Conservation (phyloP, 768 basidiomycete genomes). For the Zangia roseola region DNA sequence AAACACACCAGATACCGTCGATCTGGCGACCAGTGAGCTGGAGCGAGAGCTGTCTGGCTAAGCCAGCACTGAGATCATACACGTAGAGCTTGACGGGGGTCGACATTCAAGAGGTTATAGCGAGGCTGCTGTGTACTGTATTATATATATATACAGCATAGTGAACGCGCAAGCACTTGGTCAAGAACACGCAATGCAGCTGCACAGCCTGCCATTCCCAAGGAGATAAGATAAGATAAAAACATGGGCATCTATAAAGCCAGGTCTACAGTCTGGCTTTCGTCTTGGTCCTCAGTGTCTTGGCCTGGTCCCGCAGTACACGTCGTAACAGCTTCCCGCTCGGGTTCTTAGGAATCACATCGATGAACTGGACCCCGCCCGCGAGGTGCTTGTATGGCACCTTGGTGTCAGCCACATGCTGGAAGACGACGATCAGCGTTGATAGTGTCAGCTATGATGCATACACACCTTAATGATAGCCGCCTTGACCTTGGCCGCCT, state of each 20-base stretch:
- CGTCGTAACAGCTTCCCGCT: conserved; percentile 58
- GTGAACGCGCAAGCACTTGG: conserved; percentile 17
- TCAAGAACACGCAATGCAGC: background rate
- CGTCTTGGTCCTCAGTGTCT: conserved; percentile 19
- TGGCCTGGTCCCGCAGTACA: conserved; percentile 51
- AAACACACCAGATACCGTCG: conserved; percentile 83
- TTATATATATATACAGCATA: too few relatives aligned
- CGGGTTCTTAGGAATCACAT: conserved; percentile 59
- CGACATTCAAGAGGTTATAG: conserved; percentile 12
- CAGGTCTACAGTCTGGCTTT: conserved; percentile 25
- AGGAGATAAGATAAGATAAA: conserved; percentile 24
- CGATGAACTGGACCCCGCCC: conserved; percentile 57
- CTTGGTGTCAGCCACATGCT: conserved; percentile 58
- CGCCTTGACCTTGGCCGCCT: conserved; percentile 37
- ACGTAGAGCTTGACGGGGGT: conserved; percentile 75
- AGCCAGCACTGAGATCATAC: conserved; percentile 88
- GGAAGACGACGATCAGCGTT: background rate
- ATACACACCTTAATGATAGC: conserved; percentile 48
- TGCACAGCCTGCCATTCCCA: too few relatives aligned
- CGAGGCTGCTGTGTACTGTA: too few relatives aligned
- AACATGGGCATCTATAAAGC: too few relatives aligned
- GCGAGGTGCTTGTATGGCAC: conserved; percentile 56
- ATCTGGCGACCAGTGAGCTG: conserved; percentile 87
- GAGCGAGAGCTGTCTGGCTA: conserved; percentile 74
- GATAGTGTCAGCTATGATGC: background rate